These are phyloP conservation scores for Sistotremastrum niveocremeum DNA, from an alignment of 768 basidiomycete genomes.

Conservation along the genomic window DNA sequence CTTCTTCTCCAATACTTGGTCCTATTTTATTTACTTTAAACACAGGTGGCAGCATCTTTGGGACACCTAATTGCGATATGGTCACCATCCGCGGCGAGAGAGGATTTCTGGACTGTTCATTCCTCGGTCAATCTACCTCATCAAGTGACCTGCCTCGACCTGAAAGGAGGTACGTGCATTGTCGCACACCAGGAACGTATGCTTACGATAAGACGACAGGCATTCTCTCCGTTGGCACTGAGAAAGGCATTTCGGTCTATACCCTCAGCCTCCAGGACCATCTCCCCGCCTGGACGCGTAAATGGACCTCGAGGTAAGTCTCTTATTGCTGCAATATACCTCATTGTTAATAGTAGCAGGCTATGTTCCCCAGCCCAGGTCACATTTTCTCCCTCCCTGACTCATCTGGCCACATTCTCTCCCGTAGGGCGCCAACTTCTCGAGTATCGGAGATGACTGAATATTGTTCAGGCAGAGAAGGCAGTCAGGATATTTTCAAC, in stretches of 20 bases:
- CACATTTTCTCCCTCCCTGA: slow-evolving; percentile 63
- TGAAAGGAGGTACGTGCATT: slow-evolving; percentile 47
- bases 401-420: slow-evolving; percentile 55
- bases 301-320: slow-evolving; percentile 56
- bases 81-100: slow-evolving; percentile 55
- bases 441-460: background rate
- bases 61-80: slow-evolving; percentile 60
- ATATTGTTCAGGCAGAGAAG: slow-evolving; percentile 34
- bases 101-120: slow-evolving; percentile 64
- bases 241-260: slow-evolving; percentile 51
- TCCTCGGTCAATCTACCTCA: slow-evolving; percentile 61
- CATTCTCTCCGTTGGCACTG: slow-evolving; percentile 57
- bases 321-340: background rate
- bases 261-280: slow-evolving; percentile 71
- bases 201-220: slow-evolving; percentile 39
- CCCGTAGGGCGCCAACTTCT: slow-evolving; percentile 26
- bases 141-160: slow-evolving; percentile 50
- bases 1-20: background rate
- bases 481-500: slow-evolving; percentile 57
- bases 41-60: slow-evolving; percentile 62
- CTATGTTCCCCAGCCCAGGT: slow-evolving; percentile 35
- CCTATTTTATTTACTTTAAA: background rate
- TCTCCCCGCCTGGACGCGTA: slow-evolving; percentile 69
- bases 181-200: background rate
- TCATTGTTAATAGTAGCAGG: slow-evolving; percentile 19